Evolutionary conservation across 2,329 filamentous ascomycete genomes (phyloP).

Genomic region (Pseudogymnoascus sp.): DNA sequence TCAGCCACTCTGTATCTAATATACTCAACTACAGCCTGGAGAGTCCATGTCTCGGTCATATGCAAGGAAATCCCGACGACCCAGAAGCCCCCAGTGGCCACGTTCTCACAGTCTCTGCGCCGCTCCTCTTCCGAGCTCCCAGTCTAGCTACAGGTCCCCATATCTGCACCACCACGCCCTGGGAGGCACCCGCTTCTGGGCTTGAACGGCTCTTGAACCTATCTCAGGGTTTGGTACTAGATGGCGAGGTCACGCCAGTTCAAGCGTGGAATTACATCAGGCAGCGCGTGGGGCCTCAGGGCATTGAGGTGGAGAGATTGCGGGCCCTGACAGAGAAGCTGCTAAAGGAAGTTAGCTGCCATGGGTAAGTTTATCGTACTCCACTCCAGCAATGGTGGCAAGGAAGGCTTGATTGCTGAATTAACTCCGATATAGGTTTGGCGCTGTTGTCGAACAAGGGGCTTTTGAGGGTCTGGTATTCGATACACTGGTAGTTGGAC

Average conservation of each 20-base stretch:
- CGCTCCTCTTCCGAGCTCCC: not conserved
- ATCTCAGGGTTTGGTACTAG: conserved; percentile 25
- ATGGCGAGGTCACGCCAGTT: conserved; percentile 36
- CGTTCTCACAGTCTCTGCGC: not conserved
- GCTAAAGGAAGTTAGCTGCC: conserved; percentile 32
- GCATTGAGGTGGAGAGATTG: conserved; percentile 28
- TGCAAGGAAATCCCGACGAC: not conserved
- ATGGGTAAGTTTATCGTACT: conserved; percentile 30
- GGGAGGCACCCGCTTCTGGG: conserved; percentile 20
- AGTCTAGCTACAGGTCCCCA: not conserved
- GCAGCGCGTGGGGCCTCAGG: conserved; percentile 29
- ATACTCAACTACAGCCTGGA: not conserved
- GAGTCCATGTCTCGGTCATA: conserved; percentile 3
- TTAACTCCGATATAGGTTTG: not conserved
- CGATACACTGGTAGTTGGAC: not conserved
- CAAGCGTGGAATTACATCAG: conserved; percentile 36
- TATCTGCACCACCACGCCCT: conserved; percentile 4
- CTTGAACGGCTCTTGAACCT: conserved; percentile 26
- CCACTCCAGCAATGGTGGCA: not conserved
- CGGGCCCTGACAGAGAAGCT: conserved; percentile 27
- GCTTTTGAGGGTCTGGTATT: conserved; percentile 4
- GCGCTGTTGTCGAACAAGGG: conserved; percentile 1
- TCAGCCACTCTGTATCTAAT: not conserved
- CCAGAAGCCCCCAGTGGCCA: not conserved
- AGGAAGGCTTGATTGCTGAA: not conserved